Evolutionary conservation across 2,329 filamentous ascomycete genomes (phyloP).

Genomic region (Golovinomyces cichoracearum): DNA sequence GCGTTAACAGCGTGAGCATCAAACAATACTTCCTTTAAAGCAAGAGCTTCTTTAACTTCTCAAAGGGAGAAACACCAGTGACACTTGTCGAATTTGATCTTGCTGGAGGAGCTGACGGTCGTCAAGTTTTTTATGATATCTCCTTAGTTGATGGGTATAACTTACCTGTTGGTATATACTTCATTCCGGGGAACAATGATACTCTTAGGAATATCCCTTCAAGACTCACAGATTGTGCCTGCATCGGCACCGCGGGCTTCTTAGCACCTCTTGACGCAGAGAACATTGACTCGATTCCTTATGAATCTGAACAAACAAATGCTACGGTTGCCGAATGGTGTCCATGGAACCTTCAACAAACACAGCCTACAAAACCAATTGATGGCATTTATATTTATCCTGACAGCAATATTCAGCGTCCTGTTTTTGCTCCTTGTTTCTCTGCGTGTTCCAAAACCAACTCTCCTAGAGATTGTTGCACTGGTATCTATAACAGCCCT

Average conservation of each 20-base stretch:
- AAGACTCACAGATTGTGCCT: slow-evolving; percentile 51
- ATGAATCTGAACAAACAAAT: slow-evolving; percentile 33
- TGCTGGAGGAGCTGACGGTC: slow-evolving; percentile 30
- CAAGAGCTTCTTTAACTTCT: not conserved
- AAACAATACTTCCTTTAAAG: not conserved
- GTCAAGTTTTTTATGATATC: slow-evolving; percentile 60
- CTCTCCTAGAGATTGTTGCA: slow-evolving; percentile 46
- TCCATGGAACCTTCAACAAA: slow-evolving; percentile 50
- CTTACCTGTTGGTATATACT: slow-evolving; percentile 38
- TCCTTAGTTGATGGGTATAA: slow-evolving; percentile 72
- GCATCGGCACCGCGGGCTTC: slow-evolving; percentile 44
- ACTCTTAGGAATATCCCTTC: slow-evolving; percentile 37
- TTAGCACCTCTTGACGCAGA: slow-evolving; percentile 22
- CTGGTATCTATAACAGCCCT: slow-evolving; percentile 37
- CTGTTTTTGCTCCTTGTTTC: slow-evolving; percentile 51
- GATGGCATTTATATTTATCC: slow-evolving; percentile 60
- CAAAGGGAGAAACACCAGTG: slow-evolving; percentile 42
- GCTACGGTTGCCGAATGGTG: slow-evolving; percentile 42
- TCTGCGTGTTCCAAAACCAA: slow-evolving; percentile 50
- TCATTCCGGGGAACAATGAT: slow-evolving; percentile 33
- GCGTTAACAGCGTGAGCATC: slow-evolving; percentile 36
- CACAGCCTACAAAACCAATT: slow-evolving; percentile 41
- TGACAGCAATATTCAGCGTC: slow-evolving; percentile 43
- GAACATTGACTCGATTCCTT: slow-evolving; percentile 26
- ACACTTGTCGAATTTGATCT: slow-evolving; percentile 64